Evolutionary conservation across 495 filamentous ascomycete species (phyloP), one percentile per base, ranked within the genome.

Genomic region (Penicillium chermesinum): DNA sequence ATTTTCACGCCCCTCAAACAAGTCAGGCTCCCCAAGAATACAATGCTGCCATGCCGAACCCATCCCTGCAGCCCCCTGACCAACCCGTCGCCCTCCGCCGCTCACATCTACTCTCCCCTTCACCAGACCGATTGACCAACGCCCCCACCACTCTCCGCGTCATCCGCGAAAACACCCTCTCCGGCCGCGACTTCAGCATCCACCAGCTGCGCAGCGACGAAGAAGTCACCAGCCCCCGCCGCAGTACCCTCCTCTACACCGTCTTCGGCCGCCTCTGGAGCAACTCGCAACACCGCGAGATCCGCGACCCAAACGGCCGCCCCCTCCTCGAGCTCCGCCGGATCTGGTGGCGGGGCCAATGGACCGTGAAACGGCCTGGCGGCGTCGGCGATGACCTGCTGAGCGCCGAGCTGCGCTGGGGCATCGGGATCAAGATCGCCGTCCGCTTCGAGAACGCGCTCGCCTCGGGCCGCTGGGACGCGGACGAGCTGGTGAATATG

Each of bases 91-190:
- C 59, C 19, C 57, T 63, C 4, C 54, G 52, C 2, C 51, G 46
- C 46, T 52, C 54, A 16, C 57, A 63, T 47, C 57, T 63, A 38
- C 53, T 63, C 46, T 47, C 57, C 36, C 57, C 59, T 18, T 50
- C 53, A 1, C 46, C 59, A 46, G 59, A 63, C 44, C 50, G 54
- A 21, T 43, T 63, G 17, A 60, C 57, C 32, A 53, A 60, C 44
- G 58, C 59, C 21, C 53, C 59, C 16, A 63, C 59, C 10, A 63
- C 54, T 1, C 50, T 63, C n/a, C 48, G 44, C 16, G 57, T 63
- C 4, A 41, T 44, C 12, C 52, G 53, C 38, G 40, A 49, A 25
- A 48, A 54, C 52, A 48, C 49, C 14, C 30, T 44, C 30, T 49
- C 52, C 25, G 41, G 41, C 13, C 52, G 46, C 39, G 46, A 43